These are phyloP conservation scores for Arachis monticola DNA, from an alignment of 331 rosid species.

Conservation along the genomic window DNA sequence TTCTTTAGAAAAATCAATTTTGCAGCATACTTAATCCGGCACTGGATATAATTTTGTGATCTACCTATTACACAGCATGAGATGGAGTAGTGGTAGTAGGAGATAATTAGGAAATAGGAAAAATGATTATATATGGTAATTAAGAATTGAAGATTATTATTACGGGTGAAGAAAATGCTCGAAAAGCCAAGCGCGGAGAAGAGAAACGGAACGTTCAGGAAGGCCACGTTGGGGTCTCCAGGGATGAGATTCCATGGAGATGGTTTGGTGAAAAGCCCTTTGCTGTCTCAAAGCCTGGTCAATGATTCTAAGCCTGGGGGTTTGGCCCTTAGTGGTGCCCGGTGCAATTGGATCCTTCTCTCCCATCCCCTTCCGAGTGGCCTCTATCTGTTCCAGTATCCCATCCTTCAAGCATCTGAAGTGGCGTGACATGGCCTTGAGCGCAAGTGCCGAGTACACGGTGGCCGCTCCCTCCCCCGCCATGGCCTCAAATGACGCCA, in stretches of 20 bases:
- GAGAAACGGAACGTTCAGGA: conserved; percentile 88
- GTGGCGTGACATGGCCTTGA: conserved; percentile 87
- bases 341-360: conserved; percentile 79
- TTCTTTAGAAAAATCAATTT: conserved; percentile 54
- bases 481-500: conserved; percentile 71
- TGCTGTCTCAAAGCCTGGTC: conserved; percentile 84
- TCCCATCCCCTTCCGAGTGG: conserved; percentile 73
- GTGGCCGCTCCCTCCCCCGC: conserved; percentile 78
- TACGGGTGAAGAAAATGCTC: conserved; percentile 99
- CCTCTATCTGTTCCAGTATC: conserved; percentile 63
- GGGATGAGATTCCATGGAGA: conserved; percentile 89
- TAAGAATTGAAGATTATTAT: not conserved
- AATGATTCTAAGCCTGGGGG: conserved; percentile 74
- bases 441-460: conserved; percentile 82
- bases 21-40: conserved; percentile 39
- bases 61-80: not conserved
- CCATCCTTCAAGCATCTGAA: conserved; percentile 86
- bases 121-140: not conserved
- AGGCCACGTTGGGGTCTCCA: conserved; percentile 99
- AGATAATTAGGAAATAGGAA: not conserved
- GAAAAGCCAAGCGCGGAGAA: conserved; percentile 97
- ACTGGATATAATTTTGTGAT: not conserved
- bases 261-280: conserved; percentile 83
- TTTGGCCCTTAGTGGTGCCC: conserved; percentile 78
- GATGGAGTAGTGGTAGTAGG: no score